Evolutionary conservation across 306 rosid species (phyloP).

Genomic region (Medicago ruthenica): DNA sequence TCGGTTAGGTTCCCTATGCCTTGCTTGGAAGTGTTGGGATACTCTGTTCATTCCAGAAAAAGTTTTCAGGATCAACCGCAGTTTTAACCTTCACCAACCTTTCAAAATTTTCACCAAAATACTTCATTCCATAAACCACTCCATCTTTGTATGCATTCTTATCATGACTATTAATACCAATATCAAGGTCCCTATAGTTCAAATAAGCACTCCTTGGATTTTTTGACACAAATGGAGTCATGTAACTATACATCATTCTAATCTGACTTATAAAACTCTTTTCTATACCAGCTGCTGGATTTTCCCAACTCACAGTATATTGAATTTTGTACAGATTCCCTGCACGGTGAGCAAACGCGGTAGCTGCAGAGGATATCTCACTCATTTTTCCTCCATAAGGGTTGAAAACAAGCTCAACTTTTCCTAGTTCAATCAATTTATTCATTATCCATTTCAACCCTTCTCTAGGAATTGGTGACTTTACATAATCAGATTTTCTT

Average conservation of each 20-base stretch:
- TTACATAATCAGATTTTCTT: constrained; percentile 75
- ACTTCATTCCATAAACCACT: constrained; percentile 62
- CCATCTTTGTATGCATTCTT: constrained; percentile 56
- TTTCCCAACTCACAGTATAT: constrained; percentile 65
- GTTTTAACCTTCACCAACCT: constrained; percentile 73
- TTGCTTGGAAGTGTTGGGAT: constrained; percentile 56
- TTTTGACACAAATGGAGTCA: constrained; percentile 82
- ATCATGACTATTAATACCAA: constrained; percentile 57
- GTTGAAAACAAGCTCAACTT: constrained; percentile 65
- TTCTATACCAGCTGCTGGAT: constrained; percentile 38
- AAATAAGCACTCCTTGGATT: constrained; percentile 75
- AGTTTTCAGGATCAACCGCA: constrained; percentile 67
- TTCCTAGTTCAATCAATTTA: constrained; percentile 62
- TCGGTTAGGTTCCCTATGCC: constrained; percentile 32
- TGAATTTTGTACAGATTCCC: constrained; percentile 76
- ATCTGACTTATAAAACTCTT: constrained; percentile 43
- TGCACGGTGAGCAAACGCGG: constrained; percentile 75
- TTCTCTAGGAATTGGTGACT: constrained; percentile 55
- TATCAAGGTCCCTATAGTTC: constrained; percentile 81
- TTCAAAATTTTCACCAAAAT: constrained; percentile 62
- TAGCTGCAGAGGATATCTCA: constrained; percentile 50
- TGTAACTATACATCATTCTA: constrained; percentile 56
- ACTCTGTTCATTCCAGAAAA: constrained; percentile 81
- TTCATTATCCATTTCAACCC: constrained; percentile 59
- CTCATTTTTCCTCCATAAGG: constrained; percentile 87